Conservation (phyloP, 257 asterid species). For the Solanum chiquidenum region DNA sequence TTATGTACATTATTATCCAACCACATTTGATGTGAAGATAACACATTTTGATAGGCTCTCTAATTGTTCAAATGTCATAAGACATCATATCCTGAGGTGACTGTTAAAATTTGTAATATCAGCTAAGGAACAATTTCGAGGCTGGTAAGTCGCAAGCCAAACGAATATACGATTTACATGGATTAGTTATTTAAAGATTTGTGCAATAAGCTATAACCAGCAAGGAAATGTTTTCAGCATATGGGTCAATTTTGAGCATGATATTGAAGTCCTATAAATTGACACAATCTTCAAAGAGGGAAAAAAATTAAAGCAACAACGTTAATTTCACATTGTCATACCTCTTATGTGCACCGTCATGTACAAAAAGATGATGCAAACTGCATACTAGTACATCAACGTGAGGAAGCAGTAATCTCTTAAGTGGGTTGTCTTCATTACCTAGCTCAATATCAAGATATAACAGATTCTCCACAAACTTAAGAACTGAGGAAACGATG, state of each 20-base stretch:
- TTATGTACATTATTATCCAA: not conserved
- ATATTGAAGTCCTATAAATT: not conserved
- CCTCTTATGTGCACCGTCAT: slow-evolving; percentile 45
- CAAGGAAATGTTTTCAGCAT: not conserved
- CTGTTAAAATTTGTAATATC: not conserved
- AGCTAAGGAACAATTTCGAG: not conserved
- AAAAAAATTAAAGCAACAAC: not conserved
- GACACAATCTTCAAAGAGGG: not conserved
- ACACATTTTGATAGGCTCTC: not conserved
- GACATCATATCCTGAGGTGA: not conserved
- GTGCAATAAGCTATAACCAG: not conserved
- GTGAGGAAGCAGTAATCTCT: slow-evolving; percentile 53
- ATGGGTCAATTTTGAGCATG: not conserved
- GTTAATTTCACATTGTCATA: slow-evolving; percentile 5
- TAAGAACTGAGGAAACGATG: slow-evolving; percentile 48
- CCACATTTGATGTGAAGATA: not conserved
- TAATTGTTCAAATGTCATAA: not conserved
- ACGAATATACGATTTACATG: not conserved
- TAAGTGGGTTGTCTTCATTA: slow-evolving; percentile 30
- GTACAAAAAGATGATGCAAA: slow-evolving; percentile 47
- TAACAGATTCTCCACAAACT: slow-evolving; percentile 71
- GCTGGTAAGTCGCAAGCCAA: not conserved
- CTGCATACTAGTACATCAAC: slow-evolving; percentile 54
- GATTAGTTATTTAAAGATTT: not conserved
- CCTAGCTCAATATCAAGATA: slow-evolving; percentile 60